A percentile compares a stretch with the other conserved stretches of the same genome.
Conservation (phyloP, 495 filamentous ascomycete genomes). For the Penicillium manginii region DNA sequence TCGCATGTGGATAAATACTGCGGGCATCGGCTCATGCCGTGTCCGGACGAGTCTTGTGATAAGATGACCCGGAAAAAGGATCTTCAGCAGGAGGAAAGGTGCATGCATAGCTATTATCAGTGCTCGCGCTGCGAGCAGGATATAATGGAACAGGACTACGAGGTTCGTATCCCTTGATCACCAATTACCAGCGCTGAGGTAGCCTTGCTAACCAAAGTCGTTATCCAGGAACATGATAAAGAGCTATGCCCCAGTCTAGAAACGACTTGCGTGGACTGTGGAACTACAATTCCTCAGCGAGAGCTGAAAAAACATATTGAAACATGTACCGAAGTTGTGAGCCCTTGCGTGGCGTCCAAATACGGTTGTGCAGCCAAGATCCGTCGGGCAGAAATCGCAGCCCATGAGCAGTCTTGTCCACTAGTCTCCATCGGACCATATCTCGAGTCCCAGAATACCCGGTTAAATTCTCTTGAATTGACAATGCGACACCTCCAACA, state of each 20-base stretch:
- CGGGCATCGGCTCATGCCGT: constrained; percentile 65
- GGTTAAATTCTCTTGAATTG: constrained; percentile 58
- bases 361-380: constrained; percentile 60
- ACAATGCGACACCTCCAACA: constrained; percentile 59
- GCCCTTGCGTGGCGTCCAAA: constrained; percentile 56
- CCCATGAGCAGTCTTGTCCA: constrained; percentile 59
- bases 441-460: constrained; percentile 58
- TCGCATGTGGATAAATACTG: constrained; percentile 79
- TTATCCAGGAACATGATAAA: constrained; percentile 50
- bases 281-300: constrained; percentile 47
- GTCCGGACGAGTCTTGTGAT: constrained; percentile 54
- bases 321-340: constrained; percentile 56
- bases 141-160: constrained; percentile 61
- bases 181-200: neutral
- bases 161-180: constrained; percentile 41
- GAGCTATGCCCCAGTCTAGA: constrained; percentile 53
- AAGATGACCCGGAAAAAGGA: constrained; percentile 57
- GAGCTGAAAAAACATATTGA: constrained; percentile 55
- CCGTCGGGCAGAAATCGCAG: constrained; percentile 50
- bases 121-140: constrained; percentile 59
- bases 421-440: constrained; percentile 63
- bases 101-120: constrained; percentile 57
- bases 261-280: constrained; percentile 58
- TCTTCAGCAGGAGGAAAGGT: constrained; percentile 43
- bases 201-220: neutral